Conservation (phyloP, 2,329 filamentous ascomycete genomes). For the Aspergillus aculeatinus region DNA sequence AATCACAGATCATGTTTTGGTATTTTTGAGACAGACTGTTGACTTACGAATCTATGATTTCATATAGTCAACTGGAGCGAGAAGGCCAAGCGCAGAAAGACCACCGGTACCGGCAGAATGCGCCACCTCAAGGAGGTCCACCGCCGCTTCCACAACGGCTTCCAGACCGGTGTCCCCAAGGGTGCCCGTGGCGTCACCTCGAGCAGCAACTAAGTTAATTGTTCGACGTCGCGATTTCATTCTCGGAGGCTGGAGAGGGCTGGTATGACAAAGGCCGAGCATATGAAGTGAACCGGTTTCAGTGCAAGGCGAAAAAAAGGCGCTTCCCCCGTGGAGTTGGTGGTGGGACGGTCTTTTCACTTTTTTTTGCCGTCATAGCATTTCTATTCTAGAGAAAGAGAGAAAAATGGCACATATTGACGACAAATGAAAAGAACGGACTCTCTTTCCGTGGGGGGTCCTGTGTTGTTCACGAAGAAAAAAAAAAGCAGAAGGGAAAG, state of each 20-base stretch:
- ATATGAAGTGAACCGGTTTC: conserved; percentile 36
- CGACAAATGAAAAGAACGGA: conserved; percentile 27
- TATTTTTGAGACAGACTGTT: conserved; percentile 9
- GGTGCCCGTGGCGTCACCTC: conserved; percentile 67
- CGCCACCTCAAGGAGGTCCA: conserved; percentile 89
- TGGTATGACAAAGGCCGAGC: conserved; percentile 40
- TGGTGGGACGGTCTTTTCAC: conserved; percentile 35
- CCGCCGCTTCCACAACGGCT: conserved; percentile 95
- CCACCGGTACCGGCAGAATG: conserved; percentile 94
- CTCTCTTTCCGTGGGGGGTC: conserved; percentile 30
- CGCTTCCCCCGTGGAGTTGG: conserved; percentile 36
- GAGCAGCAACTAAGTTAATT: conserved; percentile 40
- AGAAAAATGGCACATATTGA: conserved; percentile 22
- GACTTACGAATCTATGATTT: conserved; percentile 30
- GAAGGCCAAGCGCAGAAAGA: conserved; percentile 99
- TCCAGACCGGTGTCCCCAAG: conserved; percentile 87
- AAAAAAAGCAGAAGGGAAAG: conserved; percentile 35
- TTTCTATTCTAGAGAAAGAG: conserved; percentile 29
- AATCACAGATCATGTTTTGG: too few species aligned
- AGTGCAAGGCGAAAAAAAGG: conserved; percentile 36
- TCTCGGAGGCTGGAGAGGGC: conserved; percentile 40
- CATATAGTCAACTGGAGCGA: conserved; percentile 94
- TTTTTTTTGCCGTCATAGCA: conserved; percentile 30
- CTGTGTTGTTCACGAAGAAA: conserved; percentile 28
- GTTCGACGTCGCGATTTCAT: conserved; percentile 38